Conservation (phyloP, 2,329 filamentous ascomycete species). For the Penicillium sp. region DNA sequence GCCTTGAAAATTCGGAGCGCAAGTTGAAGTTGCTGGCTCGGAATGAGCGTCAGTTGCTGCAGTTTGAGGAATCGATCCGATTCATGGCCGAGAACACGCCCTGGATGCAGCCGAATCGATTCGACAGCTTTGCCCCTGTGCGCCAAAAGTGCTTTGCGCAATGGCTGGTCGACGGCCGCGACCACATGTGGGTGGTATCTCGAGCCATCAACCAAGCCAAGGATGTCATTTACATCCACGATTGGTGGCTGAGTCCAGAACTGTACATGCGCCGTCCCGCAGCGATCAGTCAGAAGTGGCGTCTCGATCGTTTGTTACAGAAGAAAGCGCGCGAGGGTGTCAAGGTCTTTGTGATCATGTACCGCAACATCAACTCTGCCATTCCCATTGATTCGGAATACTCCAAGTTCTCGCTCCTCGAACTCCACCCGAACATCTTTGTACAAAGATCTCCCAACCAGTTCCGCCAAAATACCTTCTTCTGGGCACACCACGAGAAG, state of each 20-base stretch:
- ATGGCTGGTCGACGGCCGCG: slow-evolving; percentile 92
- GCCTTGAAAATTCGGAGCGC: slow-evolving; percentile 83
- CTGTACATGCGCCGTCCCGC: slow-evolving; percentile 90
- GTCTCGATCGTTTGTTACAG: slow-evolving; percentile 86
- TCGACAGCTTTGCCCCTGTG: slow-evolving; percentile 89
- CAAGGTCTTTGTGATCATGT: slow-evolving; percentile 96
- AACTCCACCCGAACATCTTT: slow-evolving; percentile 92
- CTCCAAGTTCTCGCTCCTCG: slow-evolving; percentile 91
- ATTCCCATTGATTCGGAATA: slow-evolving; percentile 98
- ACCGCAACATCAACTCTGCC: slow-evolving; percentile 93
- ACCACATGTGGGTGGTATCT: slow-evolving; percentile 99
- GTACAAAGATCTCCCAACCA: slow-evolving; percentile 95
- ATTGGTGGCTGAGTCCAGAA: slow-evolving; percentile 98
- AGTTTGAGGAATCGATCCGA: slow-evolving; percentile 88
- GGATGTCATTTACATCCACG: slow-evolving; percentile 97
- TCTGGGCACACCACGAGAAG: slow-evolving; percentile 98
- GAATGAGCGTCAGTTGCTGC: slow-evolving; percentile 79
- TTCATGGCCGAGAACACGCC: slow-evolving; percentile 77
- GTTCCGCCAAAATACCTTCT: slow-evolving; percentile 98
- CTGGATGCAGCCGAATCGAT: slow-evolving; percentile 79
- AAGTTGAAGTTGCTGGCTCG: slow-evolving; percentile 86
- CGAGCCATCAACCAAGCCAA: slow-evolving; percentile 93
- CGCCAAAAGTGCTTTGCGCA: slow-evolving; percentile 81
- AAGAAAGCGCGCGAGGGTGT: slow-evolving; percentile 90
- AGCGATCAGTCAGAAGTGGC: slow-evolving; percentile 96